A percentile compares a stretch with the other conserved stretches of the same genome.
phyloP scores from a whole-genome alignment of 768 basidiomycete species.

The Calocybe cyanea region DNA sequence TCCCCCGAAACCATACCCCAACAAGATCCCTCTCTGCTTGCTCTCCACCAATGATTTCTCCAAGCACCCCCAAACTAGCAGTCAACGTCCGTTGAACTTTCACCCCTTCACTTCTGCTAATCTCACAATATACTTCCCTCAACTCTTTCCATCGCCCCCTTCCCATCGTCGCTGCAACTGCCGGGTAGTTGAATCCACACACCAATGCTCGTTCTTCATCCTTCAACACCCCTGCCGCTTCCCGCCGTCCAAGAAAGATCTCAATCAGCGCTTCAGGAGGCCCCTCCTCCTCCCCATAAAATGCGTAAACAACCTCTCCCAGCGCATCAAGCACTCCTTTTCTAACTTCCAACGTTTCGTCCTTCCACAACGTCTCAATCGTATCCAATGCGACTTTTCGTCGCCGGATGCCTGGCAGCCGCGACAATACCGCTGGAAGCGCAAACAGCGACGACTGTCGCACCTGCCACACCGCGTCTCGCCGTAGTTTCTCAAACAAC shows the following conservation, averaged over 20 bases:
- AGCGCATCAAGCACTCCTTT: slow-evolving; percentile 80
- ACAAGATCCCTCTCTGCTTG: slow-evolving; percentile 67
- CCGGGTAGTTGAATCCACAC: slow-evolving; percentile 90
- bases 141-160: slow-evolving; percentile 69
- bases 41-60: slow-evolving; percentile 75
- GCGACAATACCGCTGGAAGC: slow-evolving; percentile 72
- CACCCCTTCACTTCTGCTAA: slow-evolving; percentile 55
- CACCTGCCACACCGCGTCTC: slow-evolving; percentile 76
- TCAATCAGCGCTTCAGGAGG: slow-evolving; percentile 73
- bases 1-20: slow-evolving; percentile 62
- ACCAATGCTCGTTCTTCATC: slow-evolving; percentile 72
- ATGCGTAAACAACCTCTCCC: slow-evolving; percentile 86
- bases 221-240: slow-evolving; percentile 36
- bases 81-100: slow-evolving; percentile 79
- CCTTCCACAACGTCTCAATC: slow-evolving; percentile 56
- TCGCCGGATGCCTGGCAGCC: slow-evolving; percentile 56
- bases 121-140: slow-evolving; percentile 58
- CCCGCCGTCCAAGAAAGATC: slow-evolving; percentile 68
- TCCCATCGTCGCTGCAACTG: slow-evolving; percentile 82
- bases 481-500: slow-evolving; percentile 65
- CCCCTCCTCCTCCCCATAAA: slow-evolving; percentile 57
- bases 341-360: slow-evolving; percentile 66
- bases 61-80: slow-evolving; percentile 86
- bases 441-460: slow-evolving; percentile 86
- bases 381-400: slow-evolving; percentile 64